Percentiles rank a stretch among this genome's conserved stretches.
Conservation (phyloP, 192 early-diverging fungal genomes). For the Allomyces javanicus region DNA sequence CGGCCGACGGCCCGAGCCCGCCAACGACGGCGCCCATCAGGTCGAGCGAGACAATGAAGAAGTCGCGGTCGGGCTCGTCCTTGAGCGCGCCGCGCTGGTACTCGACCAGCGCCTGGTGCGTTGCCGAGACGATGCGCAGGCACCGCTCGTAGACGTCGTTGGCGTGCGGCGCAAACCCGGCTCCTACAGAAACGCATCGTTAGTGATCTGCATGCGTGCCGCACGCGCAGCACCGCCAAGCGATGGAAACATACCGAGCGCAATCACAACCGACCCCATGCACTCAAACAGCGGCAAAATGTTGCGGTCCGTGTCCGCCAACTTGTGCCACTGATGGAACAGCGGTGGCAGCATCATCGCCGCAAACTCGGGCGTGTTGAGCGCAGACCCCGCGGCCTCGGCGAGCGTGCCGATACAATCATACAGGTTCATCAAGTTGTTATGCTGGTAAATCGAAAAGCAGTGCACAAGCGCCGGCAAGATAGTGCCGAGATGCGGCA, state of each 20-base stretch:
- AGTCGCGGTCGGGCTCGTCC: constrained; percentile 70
- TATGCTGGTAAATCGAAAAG: constrained; percentile 82
- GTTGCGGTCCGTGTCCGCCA: constrained; percentile 69
- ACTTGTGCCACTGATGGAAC: constrained; percentile 60
- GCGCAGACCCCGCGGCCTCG: constrained; percentile 63
- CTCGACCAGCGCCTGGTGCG: constrained; percentile 29
- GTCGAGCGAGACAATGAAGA: constrained; percentile 90
- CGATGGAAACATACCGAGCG: constrained; percentile 1
- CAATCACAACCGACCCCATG: neutral
- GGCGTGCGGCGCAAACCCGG: constrained; percentile 69
- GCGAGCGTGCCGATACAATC: constrained; percentile 96
- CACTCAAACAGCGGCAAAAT: constrained; percentile 74
- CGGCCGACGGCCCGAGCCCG: constrained; percentile 59
- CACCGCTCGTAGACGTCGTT: constrained; percentile 72
- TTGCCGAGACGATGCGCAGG: constrained; percentile 62
- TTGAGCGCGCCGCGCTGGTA: constrained; percentile 22
- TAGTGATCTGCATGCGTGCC: neutral
- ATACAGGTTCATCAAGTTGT: constrained; percentile 89
- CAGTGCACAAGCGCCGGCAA: constrained; percentile 59
- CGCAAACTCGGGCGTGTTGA: constrained; percentile 64
- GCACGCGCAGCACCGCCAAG: neutral
- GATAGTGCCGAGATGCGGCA: constrained; percentile 76
- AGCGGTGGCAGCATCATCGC: constrained; percentile 73
- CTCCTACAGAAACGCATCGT: constrained; percentile 28
- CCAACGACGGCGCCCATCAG: constrained; percentile 84